Evolutionary conservation across 805 yeast genomes (phyloP).

Genomic region (Lipomyces orientalis): DNA sequence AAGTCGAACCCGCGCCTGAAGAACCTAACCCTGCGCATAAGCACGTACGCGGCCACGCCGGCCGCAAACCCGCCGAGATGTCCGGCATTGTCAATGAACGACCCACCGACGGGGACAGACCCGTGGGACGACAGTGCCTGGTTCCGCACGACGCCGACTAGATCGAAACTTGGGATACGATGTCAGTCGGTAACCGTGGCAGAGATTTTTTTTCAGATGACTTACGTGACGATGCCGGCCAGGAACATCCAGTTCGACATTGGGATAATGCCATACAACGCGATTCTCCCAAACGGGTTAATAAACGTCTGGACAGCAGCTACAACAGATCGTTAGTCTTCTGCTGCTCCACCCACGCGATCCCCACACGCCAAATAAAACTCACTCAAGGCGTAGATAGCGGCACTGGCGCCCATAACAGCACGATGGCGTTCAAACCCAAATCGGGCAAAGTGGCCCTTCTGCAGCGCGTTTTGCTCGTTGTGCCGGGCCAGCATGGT

Average conservation of each 20-base stretch:
- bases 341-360: not conserved
- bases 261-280: conserved; percentile 27
- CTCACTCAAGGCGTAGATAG: conserved; percentile 20
- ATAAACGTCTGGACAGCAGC: conserved; percentile 22
- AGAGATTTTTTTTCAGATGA: not conserved
- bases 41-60: conserved; percentile 11
- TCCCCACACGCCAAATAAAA: not conserved
- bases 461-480: conserved; percentile 6
- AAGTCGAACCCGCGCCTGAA: not conserved
- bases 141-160: conserved; percentile 3
- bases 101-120: not conserved
- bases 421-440: conserved; percentile 3
- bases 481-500: conserved; percentile 9
- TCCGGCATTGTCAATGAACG: conserved; percentile 6
- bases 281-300: conserved; percentile 15
- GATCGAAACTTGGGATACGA: conserved; percentile 3
- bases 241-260: conserved; percentile 28
- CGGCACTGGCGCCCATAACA: conserved; percentile 25
- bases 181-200: not conserved
- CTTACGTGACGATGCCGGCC: conserved; percentile 21
- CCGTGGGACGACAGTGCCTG: conserved; percentile 15
- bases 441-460: conserved; percentile 8
- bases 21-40: conserved; percentile 21
- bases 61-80: conserved; percentile 23
- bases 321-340: not conserved